Base-by-base conservation (phyloP, 768 basidiomycete genomes). In the Mycena galericulata region DNA sequence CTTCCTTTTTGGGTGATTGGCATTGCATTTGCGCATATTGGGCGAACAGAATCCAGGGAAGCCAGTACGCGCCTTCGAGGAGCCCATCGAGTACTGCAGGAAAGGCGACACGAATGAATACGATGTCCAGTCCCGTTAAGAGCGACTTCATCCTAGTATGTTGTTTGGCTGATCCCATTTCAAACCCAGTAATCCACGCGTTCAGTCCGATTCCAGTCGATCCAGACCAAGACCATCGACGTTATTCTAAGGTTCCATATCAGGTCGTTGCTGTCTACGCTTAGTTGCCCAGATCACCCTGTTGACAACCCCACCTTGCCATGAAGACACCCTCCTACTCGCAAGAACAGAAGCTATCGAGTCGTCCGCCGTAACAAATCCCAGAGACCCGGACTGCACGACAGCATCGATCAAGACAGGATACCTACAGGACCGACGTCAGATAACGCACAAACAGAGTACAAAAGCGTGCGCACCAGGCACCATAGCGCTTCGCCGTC, bases 341-440 rank as follows among this genome's bases (percentile, higher is more conserved):
- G 86, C 83, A 29, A 88, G 61, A 36, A 85, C 69, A 17, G 84
- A 83, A 79, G 85, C 85, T 18, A 86, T 87, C 45, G 84, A 85
- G 30, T 75, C 60, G 36, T 83, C 77, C 6, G 85, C 86, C 18
- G 87, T 86, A 4, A 88, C 81, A 65, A 88, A 83, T 26, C 85
- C 87, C 20, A 79, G 71, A 11, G 80, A 85, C 49, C 72, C 75
- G 1, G 85, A 85, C 65, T 88, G 87, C 49, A 86, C 77, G 22
- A 82, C 83, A 2, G 85, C 83, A 65, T 88, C 87, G 26, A 88
- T 73, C 54, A 88, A 72, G 22, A 84, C 70, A 8, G 85, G 82
- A 38, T 60, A 60, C 57, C 57, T 59, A 14, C 17, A 59, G 43
- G 41, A 45, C 9, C 27, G 4, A 36, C 11, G 45, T 22, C 15